Conservation (phyloP, 257 asterid species). For the Mitragyna speciosa region DNA sequence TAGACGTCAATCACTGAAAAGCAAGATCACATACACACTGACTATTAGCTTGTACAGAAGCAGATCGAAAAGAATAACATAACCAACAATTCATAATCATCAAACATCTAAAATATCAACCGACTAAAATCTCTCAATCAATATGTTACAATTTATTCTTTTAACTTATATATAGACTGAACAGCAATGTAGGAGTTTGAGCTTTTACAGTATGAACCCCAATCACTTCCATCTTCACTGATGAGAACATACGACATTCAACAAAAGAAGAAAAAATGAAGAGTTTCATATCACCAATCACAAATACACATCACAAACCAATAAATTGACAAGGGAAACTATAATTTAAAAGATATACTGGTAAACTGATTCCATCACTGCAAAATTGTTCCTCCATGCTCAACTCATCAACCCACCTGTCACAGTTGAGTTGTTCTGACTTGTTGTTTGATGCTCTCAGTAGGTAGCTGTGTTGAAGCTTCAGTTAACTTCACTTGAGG, state of each 20-base stretch:
- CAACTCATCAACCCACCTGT: conserved; percentile 61
- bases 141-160: conserved; percentile 28
- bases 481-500: conserved; percentile 46
- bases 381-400: conserved; percentile 70
- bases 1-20: neutral
- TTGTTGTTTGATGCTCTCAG: conserved; percentile 60
- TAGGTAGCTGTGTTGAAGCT: conserved; percentile 51
- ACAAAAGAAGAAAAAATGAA: conserved; percentile 17
- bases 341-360: conserved; percentile 36
- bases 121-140: neutral
- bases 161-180: conserved; percentile 33
- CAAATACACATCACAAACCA: conserved; percentile 69
- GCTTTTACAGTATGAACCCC: conserved; percentile 52
- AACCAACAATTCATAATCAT: neutral
- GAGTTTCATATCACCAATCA: conserved; percentile 51
- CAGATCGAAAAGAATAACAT: neutral
- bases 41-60: neutral
- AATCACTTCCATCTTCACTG: conserved; percentile 31
- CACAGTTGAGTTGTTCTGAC: conserved; percentile 49
- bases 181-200: conserved; percentile 29
- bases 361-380: conserved; percentile 54
- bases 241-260: conserved; percentile 20
- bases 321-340: conserved; percentile 40
- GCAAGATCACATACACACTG: neutral
- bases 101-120: neutral